These are phyloP conservation scores for Fusarium sp. DNA, from an alignment of 2,329 filamentous ascomycete genomes.

Conservation along the genomic window DNA sequence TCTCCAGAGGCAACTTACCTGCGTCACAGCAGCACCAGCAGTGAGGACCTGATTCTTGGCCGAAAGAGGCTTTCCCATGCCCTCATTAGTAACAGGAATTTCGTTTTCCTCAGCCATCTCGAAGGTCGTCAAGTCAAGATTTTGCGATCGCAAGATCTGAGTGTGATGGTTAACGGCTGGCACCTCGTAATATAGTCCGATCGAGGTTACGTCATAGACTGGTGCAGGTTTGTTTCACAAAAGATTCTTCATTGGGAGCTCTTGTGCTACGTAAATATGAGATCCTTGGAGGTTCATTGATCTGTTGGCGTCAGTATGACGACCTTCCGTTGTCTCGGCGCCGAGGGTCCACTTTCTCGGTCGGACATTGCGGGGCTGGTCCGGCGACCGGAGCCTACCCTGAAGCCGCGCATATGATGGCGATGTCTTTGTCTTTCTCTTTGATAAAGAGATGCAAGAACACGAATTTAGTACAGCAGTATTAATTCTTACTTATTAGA, in stretches of 20 bases:
- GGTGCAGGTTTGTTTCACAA: neutral
- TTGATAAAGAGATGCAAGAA: too few species aligned
- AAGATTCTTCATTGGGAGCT: neutral
- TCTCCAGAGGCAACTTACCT: conserved; percentile 49
- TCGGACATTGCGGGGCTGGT: neutral
- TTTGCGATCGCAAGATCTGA: neutral
- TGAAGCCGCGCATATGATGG: neutral
- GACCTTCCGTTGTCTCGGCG: conserved; percentile 13
- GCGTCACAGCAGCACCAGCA: conserved; percentile 67
- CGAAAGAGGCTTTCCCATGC: conserved; percentile 59
- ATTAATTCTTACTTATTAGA: too few species aligned
- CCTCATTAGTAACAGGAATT: conserved; percentile 30
- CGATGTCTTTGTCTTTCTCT: neutral
- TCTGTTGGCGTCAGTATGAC: conserved; percentile 31
- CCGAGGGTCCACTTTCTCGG: conserved; percentile 16
- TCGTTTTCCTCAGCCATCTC: neutral
- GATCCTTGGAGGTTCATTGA: neutral
- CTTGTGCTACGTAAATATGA: neutral
- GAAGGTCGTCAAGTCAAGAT: conserved; percentile 11
- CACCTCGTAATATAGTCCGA: neutral
- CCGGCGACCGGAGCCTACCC: conserved; percentile 2
- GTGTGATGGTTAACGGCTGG: neutral
- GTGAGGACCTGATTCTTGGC: conserved; percentile 67
- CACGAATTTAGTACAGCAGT: accelerated
- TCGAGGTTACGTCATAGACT: conserved; percentile 29